Percentiles rank a stretch among this genome's conserved stretches.
Evolutionary conservation across 2,329 filamentous ascomycete species (phyloP).

Genomic region (Pseudopyrenochaeta lycopersici): DNA sequence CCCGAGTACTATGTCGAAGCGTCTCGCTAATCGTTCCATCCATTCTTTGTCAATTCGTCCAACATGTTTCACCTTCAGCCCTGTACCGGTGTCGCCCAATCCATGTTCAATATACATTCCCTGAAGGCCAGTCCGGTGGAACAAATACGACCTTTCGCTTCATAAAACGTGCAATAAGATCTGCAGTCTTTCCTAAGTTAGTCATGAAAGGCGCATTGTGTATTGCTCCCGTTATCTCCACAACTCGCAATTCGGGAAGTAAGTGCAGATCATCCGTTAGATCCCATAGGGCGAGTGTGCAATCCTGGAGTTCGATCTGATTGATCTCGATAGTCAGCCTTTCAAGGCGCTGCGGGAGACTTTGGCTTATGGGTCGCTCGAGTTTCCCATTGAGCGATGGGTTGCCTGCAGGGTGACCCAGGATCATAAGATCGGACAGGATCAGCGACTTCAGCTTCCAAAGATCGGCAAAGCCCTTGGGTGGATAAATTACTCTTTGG

Average conservation of each 20-base stretch:
- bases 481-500: background rate
- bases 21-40: background rate
- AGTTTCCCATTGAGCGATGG: background rate
- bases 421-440: background rate
- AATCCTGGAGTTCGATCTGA: background rate
- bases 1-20: background rate
- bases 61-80: background rate
- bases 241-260: background rate
- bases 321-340: background rate
- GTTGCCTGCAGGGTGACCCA: background rate
- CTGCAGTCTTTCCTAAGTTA: background rate
- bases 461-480: background rate
- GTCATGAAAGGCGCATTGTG: background rate
- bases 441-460: background rate
- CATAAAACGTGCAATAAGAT: background rate
- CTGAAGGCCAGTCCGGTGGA: background rate
- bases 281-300: background rate
- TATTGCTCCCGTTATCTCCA: background rate
- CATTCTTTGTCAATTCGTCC: background rate
- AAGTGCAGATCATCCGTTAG: background rate
- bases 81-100: background rate
- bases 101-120: background rate
- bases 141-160: background rate
- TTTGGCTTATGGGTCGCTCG: background rate
- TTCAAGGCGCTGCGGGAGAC: background rate